These are phyloP conservation scores for Eucalyptus leucophloia DNA, from an alignment of 345 rosid genomes.

Conservation along the genomic window DNA sequence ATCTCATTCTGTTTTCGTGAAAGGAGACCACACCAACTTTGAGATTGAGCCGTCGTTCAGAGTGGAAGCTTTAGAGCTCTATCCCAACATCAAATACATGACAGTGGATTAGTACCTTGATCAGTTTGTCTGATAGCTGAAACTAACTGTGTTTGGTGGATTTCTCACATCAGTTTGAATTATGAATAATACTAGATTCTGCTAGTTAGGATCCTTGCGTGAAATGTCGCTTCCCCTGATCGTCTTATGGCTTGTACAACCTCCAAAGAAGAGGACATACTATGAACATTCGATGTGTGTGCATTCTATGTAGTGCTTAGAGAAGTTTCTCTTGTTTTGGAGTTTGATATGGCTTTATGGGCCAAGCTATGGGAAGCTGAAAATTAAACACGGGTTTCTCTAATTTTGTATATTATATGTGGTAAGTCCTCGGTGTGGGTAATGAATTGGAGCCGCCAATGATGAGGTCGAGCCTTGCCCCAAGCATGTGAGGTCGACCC, in stretches of 20 bases:
- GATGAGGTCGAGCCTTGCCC: too few relatives aligned
- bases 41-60: background rate
- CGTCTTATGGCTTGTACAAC: background rate
- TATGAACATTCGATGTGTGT: background rate
- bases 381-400: too few relatives aligned
- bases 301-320: background rate
- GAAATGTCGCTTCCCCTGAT: background rate
- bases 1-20: background rate
- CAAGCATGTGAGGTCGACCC: too few relatives aligned
- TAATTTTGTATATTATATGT: too few relatives aligned
- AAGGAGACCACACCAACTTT: background rate
- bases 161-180: background rate
- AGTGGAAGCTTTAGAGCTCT: background rate
- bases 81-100: background rate
- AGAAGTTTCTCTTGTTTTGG: too few relatives aligned
- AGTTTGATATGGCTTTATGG: too few relatives aligned
- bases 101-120: background rate
- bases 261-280: background rate
- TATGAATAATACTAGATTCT: background rate
- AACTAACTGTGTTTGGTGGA: background rate
- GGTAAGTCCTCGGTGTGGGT: accelerated
- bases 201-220: background rate
- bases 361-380: too few relatives aligned
- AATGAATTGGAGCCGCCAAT: too few relatives aligned
- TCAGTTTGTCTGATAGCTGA: background rate